Evolutionary conservation across 345 rosid species (phyloP), one percentile per base, ranked within the genome.

Genomic region (Eutrema heterophyllum): DNA sequence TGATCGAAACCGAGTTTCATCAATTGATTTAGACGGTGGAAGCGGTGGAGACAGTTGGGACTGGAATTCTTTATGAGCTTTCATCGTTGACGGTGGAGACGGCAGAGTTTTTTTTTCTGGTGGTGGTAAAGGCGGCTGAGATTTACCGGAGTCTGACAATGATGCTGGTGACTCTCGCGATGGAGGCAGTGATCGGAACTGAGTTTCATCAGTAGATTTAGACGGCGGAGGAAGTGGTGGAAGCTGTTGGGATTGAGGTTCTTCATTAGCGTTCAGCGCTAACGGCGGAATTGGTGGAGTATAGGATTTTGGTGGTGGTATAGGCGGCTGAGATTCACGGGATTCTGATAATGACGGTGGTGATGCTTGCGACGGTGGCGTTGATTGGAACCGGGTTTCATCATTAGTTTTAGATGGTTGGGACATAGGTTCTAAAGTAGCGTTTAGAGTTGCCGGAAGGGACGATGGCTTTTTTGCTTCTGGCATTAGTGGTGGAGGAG

Each of bases 401-500:
- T 61, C 67, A 50, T 16, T 36, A 16, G 74, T 26, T 35, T 45
- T 69, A 57, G 64, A 26, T 4, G 48, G 10, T 73, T 36, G 71
- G 35, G 71, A 56, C 2, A 55, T 57, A n/a, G 13, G 11, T 15
- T 64, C 40, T 55, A n/a, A 0, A 29, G 32, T 35, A 55, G 65
- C 38, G 5, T 15, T 73, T 73, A 55, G 15, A 14, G 50, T 21
- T 63, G 70, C 10, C 1, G 64, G 26, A 35, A 32, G 58, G 16
- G 58, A 36, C 27, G 6, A n/a, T 58, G 9, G 63, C 11, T 32
- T 9, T 63, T 72, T 44, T 39, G 61, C 24, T 16, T 40, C 16
- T 51, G 62, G 39, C 33, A 55, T 43, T 21, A 33, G 46, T 33
- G 76, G 7, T 60, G 32, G 41, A 51, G 44, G 33, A 27, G 58